Percentiles rank a stretch among this genome's conserved stretches.
These are phyloP conservation scores for Capillidium rhysosporum DNA, from an alignment of 371 early-diverging fungal species.

Conservation along the genomic window DNA sequence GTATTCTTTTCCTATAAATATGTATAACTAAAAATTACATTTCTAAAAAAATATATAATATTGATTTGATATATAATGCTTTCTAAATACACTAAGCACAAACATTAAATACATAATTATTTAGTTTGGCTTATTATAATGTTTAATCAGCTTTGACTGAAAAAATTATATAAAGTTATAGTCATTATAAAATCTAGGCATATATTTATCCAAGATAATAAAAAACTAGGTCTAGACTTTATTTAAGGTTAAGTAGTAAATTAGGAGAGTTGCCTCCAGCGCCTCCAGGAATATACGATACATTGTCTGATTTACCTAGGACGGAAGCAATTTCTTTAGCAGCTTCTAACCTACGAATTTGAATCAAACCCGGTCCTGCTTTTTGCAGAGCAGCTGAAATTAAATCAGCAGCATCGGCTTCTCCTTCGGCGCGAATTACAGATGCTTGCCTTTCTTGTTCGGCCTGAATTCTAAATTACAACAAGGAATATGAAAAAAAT, in stretches of 20 bases:
- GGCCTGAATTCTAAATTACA: slow-evolving; percentile 33
- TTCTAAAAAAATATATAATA: too few relatives aligned
- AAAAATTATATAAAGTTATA: too few relatives aligned
- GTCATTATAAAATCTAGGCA: too few relatives aligned
- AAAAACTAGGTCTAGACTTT: too few relatives aligned
- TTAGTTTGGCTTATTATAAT: too few relatives aligned
- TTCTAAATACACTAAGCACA: too few relatives aligned
- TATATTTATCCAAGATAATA: too few relatives aligned
- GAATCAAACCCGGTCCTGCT: slow-evolving; percentile 81
- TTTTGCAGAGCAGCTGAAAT: slow-evolving; percentile 73
- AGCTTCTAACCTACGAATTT: slow-evolving; percentile 94
- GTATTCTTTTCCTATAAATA: too few relatives aligned
- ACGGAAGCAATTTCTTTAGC: slow-evolving; percentile 91
- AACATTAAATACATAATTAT: too few relatives aligned
- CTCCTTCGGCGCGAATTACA: slow-evolving; percentile 97
- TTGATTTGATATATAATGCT: too few relatives aligned
- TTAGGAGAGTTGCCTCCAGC: neutral
- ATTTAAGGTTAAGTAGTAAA: neutral
- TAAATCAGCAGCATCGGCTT: slow-evolving; percentile 77
- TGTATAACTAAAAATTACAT: too few relatives aligned
- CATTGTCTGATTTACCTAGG: slow-evolving; percentile 58
- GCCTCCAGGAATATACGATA: slow-evolving; percentile 71
- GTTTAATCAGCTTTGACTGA: too few relatives aligned
- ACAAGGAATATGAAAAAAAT: neutral
- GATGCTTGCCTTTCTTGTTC: slow-evolving; percentile 95